Conservation (phyloP, 2,329 filamentous ascomycete genomes). For the Fusarium transvaalense region DNA sequence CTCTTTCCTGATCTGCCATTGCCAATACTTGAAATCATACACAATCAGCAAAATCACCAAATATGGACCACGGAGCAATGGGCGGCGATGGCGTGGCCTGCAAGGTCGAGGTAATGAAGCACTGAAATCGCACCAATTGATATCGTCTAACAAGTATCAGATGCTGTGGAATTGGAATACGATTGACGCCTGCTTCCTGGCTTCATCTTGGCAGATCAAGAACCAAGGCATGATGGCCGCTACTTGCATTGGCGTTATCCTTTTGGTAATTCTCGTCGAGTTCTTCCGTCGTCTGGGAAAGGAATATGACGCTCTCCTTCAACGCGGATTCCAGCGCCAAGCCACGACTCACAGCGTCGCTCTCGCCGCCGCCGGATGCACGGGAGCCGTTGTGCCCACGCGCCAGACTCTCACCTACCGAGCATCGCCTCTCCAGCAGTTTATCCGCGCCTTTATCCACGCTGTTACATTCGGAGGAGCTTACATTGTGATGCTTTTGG, state of each 20-base stretch:
- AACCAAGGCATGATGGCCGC: constrained; percentile 80
- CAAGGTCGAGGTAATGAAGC: constrained; percentile 51
- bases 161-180: constrained; percentile 87
- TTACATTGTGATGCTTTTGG: constrained; percentile 80
- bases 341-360: constrained; percentile 43
- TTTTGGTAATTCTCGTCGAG: constrained; percentile 79
- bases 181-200: constrained; percentile 78
- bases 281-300: constrained; percentile 76
- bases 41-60: neutral
- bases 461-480: constrained; percentile 78
- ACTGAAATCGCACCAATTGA: neutral
- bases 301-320: constrained; percentile 77
- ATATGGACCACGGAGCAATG: constrained; percentile 40
- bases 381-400: constrained; percentile 43
- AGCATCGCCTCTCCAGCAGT: constrained; percentile 74
- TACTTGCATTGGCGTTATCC: constrained; percentile 80
- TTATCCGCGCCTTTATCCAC: constrained; percentile 73
- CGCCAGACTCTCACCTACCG: constrained; percentile 55
- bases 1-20: constrained; percentile 1
- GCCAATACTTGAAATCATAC: neutral
- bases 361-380: constrained; percentile 37
- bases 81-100: constrained; percentile 43
- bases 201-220: constrained; percentile 77
- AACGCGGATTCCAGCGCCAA: constrained; percentile 62
- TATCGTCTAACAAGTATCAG: constrained; percentile 54